phyloP scores from a whole-genome alignment of 1,139 yeast species.

The Candida gigantensis region DNA sequence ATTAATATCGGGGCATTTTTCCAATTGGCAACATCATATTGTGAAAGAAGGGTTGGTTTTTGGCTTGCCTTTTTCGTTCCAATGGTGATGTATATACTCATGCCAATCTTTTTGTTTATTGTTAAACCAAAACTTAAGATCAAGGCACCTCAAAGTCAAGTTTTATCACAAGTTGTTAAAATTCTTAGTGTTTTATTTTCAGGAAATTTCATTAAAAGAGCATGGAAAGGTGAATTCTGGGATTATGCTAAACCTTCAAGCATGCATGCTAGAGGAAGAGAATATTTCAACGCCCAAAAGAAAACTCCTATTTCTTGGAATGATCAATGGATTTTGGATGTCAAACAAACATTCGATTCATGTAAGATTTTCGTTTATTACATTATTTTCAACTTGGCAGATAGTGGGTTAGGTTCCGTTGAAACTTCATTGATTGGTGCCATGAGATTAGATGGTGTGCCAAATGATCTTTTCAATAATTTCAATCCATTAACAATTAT shows the following conservation, averaged over 20 bases:
- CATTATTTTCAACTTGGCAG: constrained; percentile 62
- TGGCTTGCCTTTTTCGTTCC: constrained; percentile 76
- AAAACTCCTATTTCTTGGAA: constrained; percentile 44
- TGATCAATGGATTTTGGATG: constrained; percentile 63
- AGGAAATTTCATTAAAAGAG: constrained; percentile 24
- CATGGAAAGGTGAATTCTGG: constrained; percentile 45
- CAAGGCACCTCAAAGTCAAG: constrained; percentile 49
- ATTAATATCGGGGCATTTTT: constrained; percentile 81
- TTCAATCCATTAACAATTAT: constrained; percentile 70
- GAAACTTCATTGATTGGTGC: constrained; percentile 68
- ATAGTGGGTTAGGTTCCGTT: constrained; percentile 64
- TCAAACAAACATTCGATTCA: constrained; percentile 57
- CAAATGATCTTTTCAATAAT: constrained; percentile 68
- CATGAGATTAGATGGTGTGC: constrained; percentile 66
- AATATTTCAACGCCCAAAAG: constrained; percentile 27
- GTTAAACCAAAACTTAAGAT: constrained; percentile 40
- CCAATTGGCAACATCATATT: constrained; percentile 74
- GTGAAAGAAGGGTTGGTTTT: constrained; percentile 69
- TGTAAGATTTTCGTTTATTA: constrained; percentile 65
- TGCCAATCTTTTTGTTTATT: constrained; percentile 47
- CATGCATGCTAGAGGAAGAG: constrained; percentile 46
- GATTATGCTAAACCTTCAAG: constrained; percentile 55
- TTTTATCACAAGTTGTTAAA: constrained; percentile 35
- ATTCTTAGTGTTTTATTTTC: constrained; percentile 35
- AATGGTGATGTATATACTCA: constrained; percentile 47